A percentile compares a stretch with the other conserved stretches of the same genome.
Evolutionary conservation across 1,284 basidiomycete species (phyloP).

Genomic region (Microbotryum intermedium): DNA sequence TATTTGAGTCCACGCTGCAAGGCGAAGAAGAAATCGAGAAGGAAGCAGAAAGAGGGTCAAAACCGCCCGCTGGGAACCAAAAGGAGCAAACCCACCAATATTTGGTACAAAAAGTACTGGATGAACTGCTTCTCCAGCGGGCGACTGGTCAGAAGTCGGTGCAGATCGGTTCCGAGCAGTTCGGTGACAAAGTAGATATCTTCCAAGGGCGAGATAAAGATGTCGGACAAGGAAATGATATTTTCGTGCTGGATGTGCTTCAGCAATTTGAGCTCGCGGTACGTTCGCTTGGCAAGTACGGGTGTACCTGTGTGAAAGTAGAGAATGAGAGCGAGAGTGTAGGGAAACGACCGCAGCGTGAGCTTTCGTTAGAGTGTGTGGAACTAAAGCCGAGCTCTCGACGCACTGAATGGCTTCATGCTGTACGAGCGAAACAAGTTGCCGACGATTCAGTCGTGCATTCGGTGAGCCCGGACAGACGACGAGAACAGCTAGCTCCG

Average conservation of each 20-base stretch:
- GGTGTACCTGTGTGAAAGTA: slow-evolving; percentile 47
- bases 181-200: slow-evolving; percentile 99
- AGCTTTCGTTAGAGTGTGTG: not conserved
- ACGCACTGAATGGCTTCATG: slow-evolving; percentile 32
- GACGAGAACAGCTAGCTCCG: not conserved
- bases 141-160: slow-evolving; percentile 88
- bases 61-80: not conserved
- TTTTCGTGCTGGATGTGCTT: slow-evolving; percentile 99
- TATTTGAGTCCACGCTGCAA: slow-evolving; percentile 90
- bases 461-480: not conserved
- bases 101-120: slow-evolving; percentile 99
- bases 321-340: not conserved
- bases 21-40: not conserved
- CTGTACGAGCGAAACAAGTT: not conserved
- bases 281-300: slow-evolving; percentile 95
- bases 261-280: slow-evolving; percentile 94
- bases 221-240: slow-evolving; percentile 96
- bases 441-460: not conserved
- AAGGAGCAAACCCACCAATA: slow-evolving; percentile 55
- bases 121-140: slow-evolving; percentile 99
- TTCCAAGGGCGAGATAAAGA: slow-evolving; percentile 97
- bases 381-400: too few relatives aligned
- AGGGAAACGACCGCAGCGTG: not conserved
- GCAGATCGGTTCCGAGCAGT: slow-evolving; percentile 92
- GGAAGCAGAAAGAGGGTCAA: not conserved